Evolutionary conservation across 1,284 basidiomycete genomes (phyloP).

Genomic region (Melampsora medusae): DNA sequence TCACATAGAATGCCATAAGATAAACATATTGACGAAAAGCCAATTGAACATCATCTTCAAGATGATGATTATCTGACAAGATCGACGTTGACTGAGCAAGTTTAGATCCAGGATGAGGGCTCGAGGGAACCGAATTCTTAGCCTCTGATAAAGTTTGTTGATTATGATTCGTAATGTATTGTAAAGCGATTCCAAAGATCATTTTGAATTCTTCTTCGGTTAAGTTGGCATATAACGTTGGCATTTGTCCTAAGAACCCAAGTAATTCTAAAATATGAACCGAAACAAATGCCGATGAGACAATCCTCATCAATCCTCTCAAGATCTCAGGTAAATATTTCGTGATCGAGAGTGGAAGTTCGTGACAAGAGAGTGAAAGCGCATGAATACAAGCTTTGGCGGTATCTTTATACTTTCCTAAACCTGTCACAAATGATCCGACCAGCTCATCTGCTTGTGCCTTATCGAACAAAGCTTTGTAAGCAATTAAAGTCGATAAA

Average conservation of each 20-base stretch:
- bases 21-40: constrained; percentile 55
- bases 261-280: constrained; percentile 95
- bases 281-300: constrained; percentile 88
- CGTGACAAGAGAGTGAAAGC: constrained; percentile 81
- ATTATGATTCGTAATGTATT: constrained; percentile 90
- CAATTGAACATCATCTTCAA: constrained; percentile 22
- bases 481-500: constrained; percentile 83
- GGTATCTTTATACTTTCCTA: constrained; percentile 68
- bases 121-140: constrained; percentile 28
- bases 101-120: constrained; percentile 5
- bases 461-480: constrained; percentile 73
- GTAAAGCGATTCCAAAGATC: constrained; percentile 90
- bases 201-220: constrained; percentile 88
- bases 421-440: constrained; percentile 76
- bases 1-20: constrained; percentile 57
- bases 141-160: constrained; percentile 52
- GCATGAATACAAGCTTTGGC: constrained; percentile 91
- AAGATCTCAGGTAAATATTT: constrained; percentile 77
- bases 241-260: constrained; percentile 77
- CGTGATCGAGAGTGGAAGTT: constrained; percentile 78
- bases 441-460: constrained; percentile 69
- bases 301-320: constrained; percentile 85
- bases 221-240: constrained; percentile 81
- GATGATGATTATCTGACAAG: neutral
- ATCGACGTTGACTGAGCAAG: neutral